Percentiles rank a stretch among this genome's conserved stretches.
Conservation (phyloP, 805 yeast species). For the Barnettozyma vustinii region DNA sequence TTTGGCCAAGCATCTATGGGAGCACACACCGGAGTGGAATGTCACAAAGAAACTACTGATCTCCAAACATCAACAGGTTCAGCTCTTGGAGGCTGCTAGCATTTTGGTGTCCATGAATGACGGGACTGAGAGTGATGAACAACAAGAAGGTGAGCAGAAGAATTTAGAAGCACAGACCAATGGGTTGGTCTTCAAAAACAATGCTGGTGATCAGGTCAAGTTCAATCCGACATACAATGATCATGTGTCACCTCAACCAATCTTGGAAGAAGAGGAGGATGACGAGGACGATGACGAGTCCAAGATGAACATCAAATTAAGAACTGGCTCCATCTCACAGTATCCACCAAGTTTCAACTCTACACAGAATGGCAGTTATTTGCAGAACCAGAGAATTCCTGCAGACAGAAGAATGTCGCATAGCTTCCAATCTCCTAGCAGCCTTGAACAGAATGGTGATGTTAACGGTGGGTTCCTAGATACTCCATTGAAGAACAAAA, state of each 20-base stretch:
- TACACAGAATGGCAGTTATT: not conserved
- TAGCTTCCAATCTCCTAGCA: conserved; percentile 7
- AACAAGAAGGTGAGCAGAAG: not conserved
- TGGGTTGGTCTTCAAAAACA: conserved; percentile 6
- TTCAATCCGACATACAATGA: conserved; percentile 15
- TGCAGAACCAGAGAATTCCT: not conserved
- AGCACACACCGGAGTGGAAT: conserved; percentile 92
- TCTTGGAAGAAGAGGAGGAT: conserved; percentile 10
- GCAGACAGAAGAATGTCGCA: not conserved
- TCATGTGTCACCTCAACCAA: conserved; percentile 9
- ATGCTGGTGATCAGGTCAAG: conserved; percentile 3
- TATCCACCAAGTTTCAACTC: conserved; percentile 35
- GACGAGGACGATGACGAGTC: conserved; percentile 5
- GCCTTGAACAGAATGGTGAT: conserved; percentile 13
- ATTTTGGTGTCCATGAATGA: conserved; percentile 23
- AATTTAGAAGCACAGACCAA: not conserved
- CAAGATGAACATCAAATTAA: conserved; percentile 15
- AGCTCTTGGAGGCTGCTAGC: conserved; percentile 23
- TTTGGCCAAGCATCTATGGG: conserved; percentile 89
- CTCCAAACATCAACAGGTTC: conserved; percentile 29
- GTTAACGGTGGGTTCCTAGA: conserved; percentile 33
- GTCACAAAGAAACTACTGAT: conserved; percentile 75
- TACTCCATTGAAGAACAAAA: conserved; percentile 15
- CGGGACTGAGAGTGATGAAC: conserved; percentile 4
- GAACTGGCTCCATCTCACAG: conserved; percentile 41